These are phyloP conservation scores for Boletus tomentosulus DNA, from an alignment of 768 basidiomycete species.

Conservation along the genomic window DNA sequence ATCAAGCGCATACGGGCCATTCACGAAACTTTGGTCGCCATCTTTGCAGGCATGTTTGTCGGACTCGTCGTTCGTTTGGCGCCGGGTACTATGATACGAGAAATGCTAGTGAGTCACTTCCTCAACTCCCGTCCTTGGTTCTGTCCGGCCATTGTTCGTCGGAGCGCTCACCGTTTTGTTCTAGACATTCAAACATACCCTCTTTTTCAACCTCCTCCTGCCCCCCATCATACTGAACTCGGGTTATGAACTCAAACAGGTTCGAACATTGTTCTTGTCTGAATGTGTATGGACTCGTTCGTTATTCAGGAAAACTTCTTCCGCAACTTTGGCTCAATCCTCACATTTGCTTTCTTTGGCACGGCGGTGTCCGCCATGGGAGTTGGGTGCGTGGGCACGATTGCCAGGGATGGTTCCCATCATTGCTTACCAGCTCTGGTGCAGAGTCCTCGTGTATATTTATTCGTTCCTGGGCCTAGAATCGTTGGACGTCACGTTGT, in stretches of 20 bases:
- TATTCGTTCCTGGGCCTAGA: conserved; percentile 93
- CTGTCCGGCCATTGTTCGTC: no score
- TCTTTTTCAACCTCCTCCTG: conserved; percentile 97
- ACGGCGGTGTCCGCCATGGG: conserved; percentile 97
- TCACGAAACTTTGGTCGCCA: conserved; percentile 94
- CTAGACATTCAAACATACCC: conserved; percentile 92
- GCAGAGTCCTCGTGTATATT: conserved; percentile 88
- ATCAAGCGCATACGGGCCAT: conserved; percentile 93
- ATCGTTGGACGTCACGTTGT: conserved; percentile 74
- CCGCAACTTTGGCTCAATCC: conserved; percentile 94
- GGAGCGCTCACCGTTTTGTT: conserved; percentile 11
- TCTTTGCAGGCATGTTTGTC: conserved; percentile 94
- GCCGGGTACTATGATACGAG: conserved; percentile 90
- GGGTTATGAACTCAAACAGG: conserved; percentile 97
- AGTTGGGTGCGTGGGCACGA: conserved; percentile 66
- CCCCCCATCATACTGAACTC: conserved; percentile 98
- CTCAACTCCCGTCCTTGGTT: no score
- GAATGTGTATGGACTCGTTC: neutral
- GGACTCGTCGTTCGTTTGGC: conserved; percentile 86
- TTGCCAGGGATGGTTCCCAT: neutral
- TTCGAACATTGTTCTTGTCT: conserved; percentile 27
- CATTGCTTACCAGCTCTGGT: conserved; percentile 45
- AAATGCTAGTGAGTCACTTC: conserved; percentile 84
- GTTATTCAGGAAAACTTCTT: conserved; percentile 89
- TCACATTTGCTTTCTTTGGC: conserved; percentile 89